Base-by-base conservation (phyloP, 257 asterid genomes). In the Penstemon barbatus region DNA sequence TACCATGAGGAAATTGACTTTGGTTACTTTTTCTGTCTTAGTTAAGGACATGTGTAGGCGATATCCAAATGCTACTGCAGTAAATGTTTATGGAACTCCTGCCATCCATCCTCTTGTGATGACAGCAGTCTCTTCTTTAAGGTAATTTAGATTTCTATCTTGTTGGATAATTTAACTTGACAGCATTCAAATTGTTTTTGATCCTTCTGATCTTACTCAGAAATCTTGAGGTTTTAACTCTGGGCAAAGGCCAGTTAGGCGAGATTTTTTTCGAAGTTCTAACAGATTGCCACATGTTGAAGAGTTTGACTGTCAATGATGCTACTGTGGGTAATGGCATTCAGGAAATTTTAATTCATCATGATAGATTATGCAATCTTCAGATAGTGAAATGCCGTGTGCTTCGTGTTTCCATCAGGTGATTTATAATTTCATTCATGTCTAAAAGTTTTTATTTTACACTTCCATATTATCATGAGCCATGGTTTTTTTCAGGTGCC, bases 381-480 rank as follows among this genome's bases (percentile, higher is more conserved):
- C 93, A 89, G 80, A 80, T 94, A 60, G 89, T 94, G 63, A 94
- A 94, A 77, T 94, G 99, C 36, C 97, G 99, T 10, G 93, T 94
- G 61, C 85, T 86, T 48, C 98, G 99, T 39, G 77, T 87, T 71
- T 86, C 96, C 58, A 79, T 94, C 79, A 89, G 97, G 99, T 94
- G 75, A 63, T 68, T 11, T 54, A 70, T 63, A 5, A 18, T 51
- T 64, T 41, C 53, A 61, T 8, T 65, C n/a, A 25, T 19, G 33
- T 13, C 44, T 54, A 37, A 43, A 46, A 57, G 6, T 54, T 19
- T 48, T 13, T 25, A 25, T 25, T 4, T 36, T 5, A 7, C 43
- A 39, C 51, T 71, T 59, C 57, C 60, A 37, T 3, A 25, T 39
- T 60, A 2, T 73, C 63, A 82, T 72, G 42, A 74, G 62, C 57